Base-by-base conservation (phyloP, 2,329 filamentous ascomycete species). In the Aspergillaceae sp. region DNA sequence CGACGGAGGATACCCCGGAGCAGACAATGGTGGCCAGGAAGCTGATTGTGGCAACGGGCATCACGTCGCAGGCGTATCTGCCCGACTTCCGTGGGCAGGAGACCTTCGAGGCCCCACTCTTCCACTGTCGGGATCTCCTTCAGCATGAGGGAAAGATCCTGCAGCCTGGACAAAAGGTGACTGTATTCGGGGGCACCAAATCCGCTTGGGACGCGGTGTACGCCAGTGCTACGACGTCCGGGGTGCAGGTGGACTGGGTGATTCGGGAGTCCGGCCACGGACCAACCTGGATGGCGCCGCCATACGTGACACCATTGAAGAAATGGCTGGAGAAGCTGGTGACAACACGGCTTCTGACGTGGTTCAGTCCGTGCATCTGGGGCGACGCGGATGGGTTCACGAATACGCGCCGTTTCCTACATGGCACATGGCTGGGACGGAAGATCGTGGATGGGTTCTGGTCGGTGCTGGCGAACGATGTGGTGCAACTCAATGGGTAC, bases 291-390 rank as follows among this genome's bases (percentile, higher is more conserved):
- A 65, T 70, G 64, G 56, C 60, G 5, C 64, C 64, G 3, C 50
- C 76, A 1, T 80, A 79, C 46, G 80, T 86, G 10, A 85, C 83
- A 1, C 82, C 82, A 0, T 58, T 85, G n/a, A 82, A 82, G 60
- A 75, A 74, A 48, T 80, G 78, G 74, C 67, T 87, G 0, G 84
- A 88, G 63, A 79, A 83, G 55, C 73, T 88, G 4, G 74, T 83
- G 3, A 76, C 77, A 30, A 83, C 78, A 0, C 79, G 86, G 0
- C 74, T 85, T 51, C 66, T 89, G 44, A 84, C 80, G 2, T 88
- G 83, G 80, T 80, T 90, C 63, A 82, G 78, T 43, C 86, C 86
- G 0, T 89, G 84, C 58, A 75, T 84, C 9, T 90, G 83, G 82
- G 83, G 81, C 4, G 70, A 73, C 1, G 76, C 74, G 2, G 82